Percentiles rank a stretch among this genome's conserved stretches.
Evolutionary conservation across 129 eudicot species (phyloP).

Genomic region (Chrysanthemum lavandulifolium): DNA sequence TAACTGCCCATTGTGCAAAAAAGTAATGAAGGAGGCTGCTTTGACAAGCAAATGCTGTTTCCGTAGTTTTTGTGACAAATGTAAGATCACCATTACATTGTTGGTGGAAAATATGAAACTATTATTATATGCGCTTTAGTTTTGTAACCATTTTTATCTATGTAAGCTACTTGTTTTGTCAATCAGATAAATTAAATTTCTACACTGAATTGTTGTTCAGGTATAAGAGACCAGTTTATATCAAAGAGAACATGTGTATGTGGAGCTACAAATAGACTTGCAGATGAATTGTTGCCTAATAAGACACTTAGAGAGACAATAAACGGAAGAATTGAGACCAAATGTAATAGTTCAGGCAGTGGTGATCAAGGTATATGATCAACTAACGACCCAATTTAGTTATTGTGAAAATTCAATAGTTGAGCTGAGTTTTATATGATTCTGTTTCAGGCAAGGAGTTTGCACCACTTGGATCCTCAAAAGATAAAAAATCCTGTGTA

Average conservation of each 20-base stretch:
- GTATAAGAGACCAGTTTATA: conserved; percentile 12
- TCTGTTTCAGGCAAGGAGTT: not conserved
- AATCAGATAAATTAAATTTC: no score
- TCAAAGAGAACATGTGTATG: not conserved
- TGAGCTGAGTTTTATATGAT: not conserved
- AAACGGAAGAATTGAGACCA: not conserved
- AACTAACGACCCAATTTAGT: not conserved
- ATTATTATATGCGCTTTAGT: not conserved
- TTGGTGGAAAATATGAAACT: conserved; percentile 3
- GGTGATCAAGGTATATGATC: conserved; percentile 5
- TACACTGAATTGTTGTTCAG: not conserved
- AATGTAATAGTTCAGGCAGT: not conserved
- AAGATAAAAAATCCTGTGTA: not conserved
- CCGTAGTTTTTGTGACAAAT: conserved; percentile 10
- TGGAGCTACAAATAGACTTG: conserved; percentile 9
- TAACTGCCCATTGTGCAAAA: conserved; percentile 4
- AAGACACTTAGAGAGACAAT: conserved; percentile 12
- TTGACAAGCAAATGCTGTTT: conserved; percentile 10
- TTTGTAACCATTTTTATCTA: not conserved
- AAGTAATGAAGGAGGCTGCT: conserved; percentile 11
- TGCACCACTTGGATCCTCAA: not conserved
- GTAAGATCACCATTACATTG: not conserved
- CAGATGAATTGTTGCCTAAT: conserved; percentile 11
- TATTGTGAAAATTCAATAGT: not conserved
- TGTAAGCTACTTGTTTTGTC: no score